These are phyloP conservation scores for Phytophthora tubulina DNA, from an alignment of 352 stramenopile species.

Conservation along the genomic window DNA sequence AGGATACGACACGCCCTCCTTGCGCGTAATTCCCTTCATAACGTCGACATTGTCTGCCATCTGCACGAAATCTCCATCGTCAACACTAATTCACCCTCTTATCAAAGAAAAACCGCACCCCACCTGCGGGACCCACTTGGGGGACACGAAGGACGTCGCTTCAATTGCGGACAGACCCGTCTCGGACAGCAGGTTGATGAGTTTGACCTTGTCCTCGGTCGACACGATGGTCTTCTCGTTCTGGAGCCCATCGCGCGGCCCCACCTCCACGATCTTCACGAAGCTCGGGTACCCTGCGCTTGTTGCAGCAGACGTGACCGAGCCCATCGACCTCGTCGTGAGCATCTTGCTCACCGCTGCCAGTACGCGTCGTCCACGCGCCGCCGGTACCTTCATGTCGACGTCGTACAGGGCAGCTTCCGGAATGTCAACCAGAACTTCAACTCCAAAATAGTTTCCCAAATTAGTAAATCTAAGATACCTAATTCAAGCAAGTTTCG, in stretches of 20 bases:
- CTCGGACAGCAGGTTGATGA: conserved; percentile 92
- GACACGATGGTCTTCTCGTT: conserved; percentile 93
- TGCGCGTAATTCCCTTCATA: conserved; percentile 83
- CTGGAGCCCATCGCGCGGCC: conserved; percentile 96
- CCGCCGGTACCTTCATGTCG: conserved; percentile 15
- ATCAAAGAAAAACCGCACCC: neutral
- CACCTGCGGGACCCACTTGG: conserved; percentile 97
- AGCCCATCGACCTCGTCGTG: conserved; percentile 19
- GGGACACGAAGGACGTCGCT: conserved; percentile 95
- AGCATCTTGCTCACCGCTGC: conserved; percentile 10
- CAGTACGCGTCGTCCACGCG: conserved; percentile 7
- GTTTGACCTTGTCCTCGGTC: conserved; percentile 91
- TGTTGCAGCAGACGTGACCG: neutral
- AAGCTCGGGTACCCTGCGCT: conserved; percentile 61
- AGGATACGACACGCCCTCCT: conserved; percentile 86
- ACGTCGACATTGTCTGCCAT: conserved; percentile 95
- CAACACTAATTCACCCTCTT: neutral
- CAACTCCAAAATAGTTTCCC: conserved; percentile 8
- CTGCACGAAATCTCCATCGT: conserved; percentile 46
- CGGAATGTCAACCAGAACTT: conserved; percentile 11
- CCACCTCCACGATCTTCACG: conserved; percentile 96
- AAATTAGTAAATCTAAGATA: neutral
- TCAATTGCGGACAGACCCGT: conserved; percentile 94
- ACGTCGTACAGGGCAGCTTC: neutral
- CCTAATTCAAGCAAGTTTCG: neutral